These are phyloP conservation scores for Xylariaceae sp. DNA, from an alignment of 2,329 filamentous ascomycete genomes.

Conservation along the genomic window DNA sequence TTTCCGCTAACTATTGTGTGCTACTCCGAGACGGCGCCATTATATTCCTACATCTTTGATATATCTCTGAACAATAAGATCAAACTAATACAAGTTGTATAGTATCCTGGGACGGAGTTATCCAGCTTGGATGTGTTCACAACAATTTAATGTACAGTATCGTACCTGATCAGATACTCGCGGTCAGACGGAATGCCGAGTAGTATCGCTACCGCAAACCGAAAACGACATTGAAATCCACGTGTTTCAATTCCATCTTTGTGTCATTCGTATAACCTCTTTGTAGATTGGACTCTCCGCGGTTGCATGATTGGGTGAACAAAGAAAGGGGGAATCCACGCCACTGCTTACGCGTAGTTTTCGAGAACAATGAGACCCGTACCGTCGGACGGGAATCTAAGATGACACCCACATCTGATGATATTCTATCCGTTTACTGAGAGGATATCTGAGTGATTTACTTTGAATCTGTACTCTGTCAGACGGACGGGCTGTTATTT, in stretches of 20 bases:
- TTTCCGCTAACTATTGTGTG: neutral
- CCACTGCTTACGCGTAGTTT: slow-evolving; percentile 5
- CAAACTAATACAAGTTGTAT: neutral
- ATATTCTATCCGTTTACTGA: neutral
- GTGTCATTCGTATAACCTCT: slow-evolving; percentile 4
- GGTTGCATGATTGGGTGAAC: slow-evolving; percentile 10
- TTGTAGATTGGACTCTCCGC: slow-evolving; percentile 8
- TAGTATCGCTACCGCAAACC: neutral
- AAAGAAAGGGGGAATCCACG: slow-evolving; percentile 15
- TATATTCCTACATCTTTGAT: no score
- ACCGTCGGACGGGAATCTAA: slow-evolving; percentile 11
- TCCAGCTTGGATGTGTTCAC: slow-evolving; percentile 53
- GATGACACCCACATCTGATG: neutral
- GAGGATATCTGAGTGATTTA: neutral
- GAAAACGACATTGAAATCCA: slow-evolving; percentile 7
- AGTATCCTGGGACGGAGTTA: slow-evolving; percentile 47
- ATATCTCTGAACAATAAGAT: no score
- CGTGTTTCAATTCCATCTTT: slow-evolving; percentile 1
- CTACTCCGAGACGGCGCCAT: no score
- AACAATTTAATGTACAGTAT: slow-evolving; percentile 36
- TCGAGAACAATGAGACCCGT: slow-evolving; percentile 22
- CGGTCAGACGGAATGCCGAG: neutral
- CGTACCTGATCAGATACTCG: neutral
- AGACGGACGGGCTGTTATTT: neutral
- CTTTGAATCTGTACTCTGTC: neutral